Evolutionary conservation across 1,284 basidiomycete genomes (phyloP), one percentile per base, ranked within the genome.

Genomic region (Phaffia rhodozyma): DNA sequence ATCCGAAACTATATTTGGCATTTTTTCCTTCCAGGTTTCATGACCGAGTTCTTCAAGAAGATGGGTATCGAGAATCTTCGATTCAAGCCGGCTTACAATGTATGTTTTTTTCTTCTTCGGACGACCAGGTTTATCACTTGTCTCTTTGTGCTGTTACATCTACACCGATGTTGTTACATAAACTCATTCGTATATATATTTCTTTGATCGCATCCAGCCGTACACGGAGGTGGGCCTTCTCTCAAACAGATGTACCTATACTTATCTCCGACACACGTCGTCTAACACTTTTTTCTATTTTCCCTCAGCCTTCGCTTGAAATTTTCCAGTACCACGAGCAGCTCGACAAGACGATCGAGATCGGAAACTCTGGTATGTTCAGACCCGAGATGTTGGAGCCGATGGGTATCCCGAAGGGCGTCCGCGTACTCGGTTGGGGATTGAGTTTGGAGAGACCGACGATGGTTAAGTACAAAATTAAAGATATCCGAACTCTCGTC

Each of bases 331-430:
- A 93, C 83, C 96, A 99, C 74, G 89, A 92, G 56, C 85, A 87
- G 71, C 81, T 98, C 54, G 81, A 87, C 73, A 91, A 91, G 74
- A 98, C 96, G 93, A 34, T 57, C n/a, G 51, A 55, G 73, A 85
- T 89, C 25, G 87, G 87, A 27, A 89, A 94, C 79, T 94, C 90
- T 71, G 96, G 96, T 55, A 96, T 99, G 88, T 99, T 99, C 86
- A 84, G 96, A 49, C 96, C 96, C 2, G 96, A 99, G 75, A 98
- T 99, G 94, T 81, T 99, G 56, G 91, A 92, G 73, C 92, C 96
- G 11, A 98, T 98, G 93, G 96, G 96, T 52, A 86, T 99, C 72
- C 96, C 96, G 2, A 90, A 92, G 69, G 92, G 93, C 70, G 92
- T 98, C 13, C 86, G 93, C 60, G 94, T 97, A 3, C 87, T 96